Base-by-base conservation (phyloP, 345 rosid genomes). In the Rhodamnia argentea region DNA sequence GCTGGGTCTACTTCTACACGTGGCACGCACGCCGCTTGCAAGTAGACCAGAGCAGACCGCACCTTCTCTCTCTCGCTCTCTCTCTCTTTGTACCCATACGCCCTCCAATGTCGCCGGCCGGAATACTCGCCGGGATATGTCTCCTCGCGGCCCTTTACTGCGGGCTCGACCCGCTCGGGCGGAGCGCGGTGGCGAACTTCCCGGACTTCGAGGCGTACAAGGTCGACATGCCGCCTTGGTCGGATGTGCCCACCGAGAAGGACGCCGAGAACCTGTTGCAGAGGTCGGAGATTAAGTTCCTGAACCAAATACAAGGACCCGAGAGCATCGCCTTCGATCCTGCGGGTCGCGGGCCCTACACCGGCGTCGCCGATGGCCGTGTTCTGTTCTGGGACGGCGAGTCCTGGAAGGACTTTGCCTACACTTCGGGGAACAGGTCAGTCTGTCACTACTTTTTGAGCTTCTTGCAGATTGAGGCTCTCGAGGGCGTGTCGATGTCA, bases 331-430 rank as follows among this genome's bases (percentile, higher is more conserved):
- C 91, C 24, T 92, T 92, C 83, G 92, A 92, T 83, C 88, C 91
- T 27, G 91, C 75, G 47, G 93, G 92, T 58, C 90, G 92, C 13
- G 93, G 93, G 29, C 92, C 92, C 16, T 92, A 92, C 83, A 86
- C 93, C 24, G 93, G 93, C 22, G 88, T 92, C 53, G 93, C 93
- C 37, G 93, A 92, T 64, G 93, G 93, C 11, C 85, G 93, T 22
- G 85, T 92, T 55, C 42, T 92, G 76, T 90, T 90, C 85, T 89
- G 91, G 92, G 88, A 92, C 85, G 92, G 92, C 58, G 59, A 75
- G 29, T 83, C 87, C 10, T 92, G 92, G 91, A 85, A 20, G 83
- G 90, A 92, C 86, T 92, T 92, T 64, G 93, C 93, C 78, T 84
- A 88, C 82, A 92, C 93, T 83, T 92, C 93, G 6, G 70, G 84